Base-by-base conservation (phyloP, 1,284 basidiomycete species). In the Sanghuangporus weigelae region DNA sequence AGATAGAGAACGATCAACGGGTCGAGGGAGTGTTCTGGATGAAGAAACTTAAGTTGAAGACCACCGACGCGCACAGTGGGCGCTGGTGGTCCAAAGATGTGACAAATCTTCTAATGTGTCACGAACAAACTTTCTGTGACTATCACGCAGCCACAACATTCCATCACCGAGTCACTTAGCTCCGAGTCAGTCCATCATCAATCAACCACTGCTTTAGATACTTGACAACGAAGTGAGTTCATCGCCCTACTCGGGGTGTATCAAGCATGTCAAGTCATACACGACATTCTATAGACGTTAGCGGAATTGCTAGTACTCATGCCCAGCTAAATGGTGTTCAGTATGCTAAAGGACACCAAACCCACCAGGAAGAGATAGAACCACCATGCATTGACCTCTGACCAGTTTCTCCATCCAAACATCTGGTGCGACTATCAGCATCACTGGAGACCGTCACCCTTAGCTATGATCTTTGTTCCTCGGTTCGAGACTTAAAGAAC, bases 371-470 rank as follows among this genome's bases (percentile, higher is more conserved):
- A 51, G 23, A 51, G 49, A 51, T 51, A 12, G 5, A 51, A 51
- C 26, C 49, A 31, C 21, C 2, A n/a, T 46, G 44, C 8, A 26
- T 16, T 38, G 16, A 8, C 16, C 16, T 36, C 16, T 54, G 7
- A n/a, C 16, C 16, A 31, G 26, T 31, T 14, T 46, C 44, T 46
- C 53, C 14, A 16, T n/a, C 11, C 21, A 36, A 14, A 31, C 31
- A 36, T 35, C 57, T 38, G 14, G 38, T 26, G 35, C 23, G 19
- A 51, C 23, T 46, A 59, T 48, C 57, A 48, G 7, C 7, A 44
- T 14, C n/a, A 48, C 57, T 59, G 36, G 57, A 59, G 12, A 59
- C 44, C 44, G 46, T 59, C 57, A 59, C 35, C 23, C 16, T 21
- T 19, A 19, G 44, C 44, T 46, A 19, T 46, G 35, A 7, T 59